Conservation (phyloP, 2,329 filamentous ascomycete genomes). For the Ophiostoma ips region DNA sequence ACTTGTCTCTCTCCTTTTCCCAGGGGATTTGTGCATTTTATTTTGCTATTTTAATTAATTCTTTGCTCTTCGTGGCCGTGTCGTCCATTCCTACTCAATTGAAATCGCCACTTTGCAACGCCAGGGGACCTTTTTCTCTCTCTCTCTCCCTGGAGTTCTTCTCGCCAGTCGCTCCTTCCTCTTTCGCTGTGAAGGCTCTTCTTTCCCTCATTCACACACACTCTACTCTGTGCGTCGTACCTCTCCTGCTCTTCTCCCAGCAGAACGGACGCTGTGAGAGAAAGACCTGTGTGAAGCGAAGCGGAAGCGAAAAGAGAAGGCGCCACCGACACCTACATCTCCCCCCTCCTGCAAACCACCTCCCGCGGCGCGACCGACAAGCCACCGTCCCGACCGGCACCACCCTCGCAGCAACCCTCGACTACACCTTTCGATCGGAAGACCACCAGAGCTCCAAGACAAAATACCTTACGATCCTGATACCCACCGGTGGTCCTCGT, state of each 20-base stretch:
- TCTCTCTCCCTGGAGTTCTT: constrained; percentile 1
- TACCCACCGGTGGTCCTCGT: too few relatives aligned
- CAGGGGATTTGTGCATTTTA: background rate
- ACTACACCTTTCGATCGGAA: background rate
- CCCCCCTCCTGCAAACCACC: background rate
- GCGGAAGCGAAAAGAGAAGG: background rate
- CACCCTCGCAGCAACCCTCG: background rate
- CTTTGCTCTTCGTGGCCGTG: constrained; percentile 8
- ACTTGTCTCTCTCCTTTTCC: constrained; percentile 1
- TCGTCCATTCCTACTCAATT: constrained; percentile 5
- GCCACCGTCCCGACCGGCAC: too few relatives aligned
- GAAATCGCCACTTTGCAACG: background rate
- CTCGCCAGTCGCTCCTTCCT: constrained; percentile 4
- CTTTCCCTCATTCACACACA: background rate
- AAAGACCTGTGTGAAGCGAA: background rate
- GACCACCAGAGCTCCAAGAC: too few relatives aligned
- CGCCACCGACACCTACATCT: background rate
- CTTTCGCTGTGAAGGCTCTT: background rate
- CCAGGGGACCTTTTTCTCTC: background rate
- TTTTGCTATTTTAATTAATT: background rate
- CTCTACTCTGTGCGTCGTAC: too few relatives aligned
- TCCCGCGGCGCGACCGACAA: background rate
- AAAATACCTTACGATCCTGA: too few relatives aligned
- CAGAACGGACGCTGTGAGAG: background rate
- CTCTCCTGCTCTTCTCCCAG: too few relatives aligned